Evolutionary conservation across 2,329 filamentous ascomycete genomes (phyloP).

Genomic region (Blastomyces gilchristii): DNA sequence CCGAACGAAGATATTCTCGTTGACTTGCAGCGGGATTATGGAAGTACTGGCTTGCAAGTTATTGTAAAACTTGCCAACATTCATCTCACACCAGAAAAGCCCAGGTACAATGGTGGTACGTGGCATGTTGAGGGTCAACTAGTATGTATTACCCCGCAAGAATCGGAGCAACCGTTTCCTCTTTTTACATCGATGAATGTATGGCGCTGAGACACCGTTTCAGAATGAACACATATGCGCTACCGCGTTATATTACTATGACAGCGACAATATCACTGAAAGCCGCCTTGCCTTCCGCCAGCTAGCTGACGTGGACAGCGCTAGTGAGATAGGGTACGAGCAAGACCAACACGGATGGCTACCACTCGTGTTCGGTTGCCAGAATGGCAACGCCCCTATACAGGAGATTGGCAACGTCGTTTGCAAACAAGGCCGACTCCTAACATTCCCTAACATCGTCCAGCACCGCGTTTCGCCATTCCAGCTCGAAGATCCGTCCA

Average conservation of each 20-base stretch:
- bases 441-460: constrained; percentile 18
- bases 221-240: constrained; percentile 55
- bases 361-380: constrained; percentile 10
- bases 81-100: constrained; percentile 48
- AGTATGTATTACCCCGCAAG: constrained; percentile 17
- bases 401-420: constrained; percentile 14
- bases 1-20: background rate
- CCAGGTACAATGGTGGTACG: constrained; percentile 38
- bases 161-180: background rate
- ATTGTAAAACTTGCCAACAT: constrained; percentile 56
- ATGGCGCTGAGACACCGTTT: background rate
- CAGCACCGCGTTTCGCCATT: constrained; percentile 15
- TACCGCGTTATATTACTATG: constrained; percentile 53
- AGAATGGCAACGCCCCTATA: constrained; percentile 4
- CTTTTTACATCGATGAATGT: background rate
- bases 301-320: constrained; percentile 21
- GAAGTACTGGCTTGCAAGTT: constrained; percentile 43
- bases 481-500: constrained; percentile 11
- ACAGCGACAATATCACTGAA: constrained; percentile 50
- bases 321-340: constrained; percentile 25
- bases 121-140: constrained; percentile 42
- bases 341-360: constrained; percentile 15
- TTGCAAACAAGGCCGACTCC: constrained; percentile 15
- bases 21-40: constrained; percentile 23
- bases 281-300: constrained; percentile 45